Conservation (phyloP, 2,329 filamentous ascomycete genomes). For the Colletotrichum chrysophilum region DNA sequence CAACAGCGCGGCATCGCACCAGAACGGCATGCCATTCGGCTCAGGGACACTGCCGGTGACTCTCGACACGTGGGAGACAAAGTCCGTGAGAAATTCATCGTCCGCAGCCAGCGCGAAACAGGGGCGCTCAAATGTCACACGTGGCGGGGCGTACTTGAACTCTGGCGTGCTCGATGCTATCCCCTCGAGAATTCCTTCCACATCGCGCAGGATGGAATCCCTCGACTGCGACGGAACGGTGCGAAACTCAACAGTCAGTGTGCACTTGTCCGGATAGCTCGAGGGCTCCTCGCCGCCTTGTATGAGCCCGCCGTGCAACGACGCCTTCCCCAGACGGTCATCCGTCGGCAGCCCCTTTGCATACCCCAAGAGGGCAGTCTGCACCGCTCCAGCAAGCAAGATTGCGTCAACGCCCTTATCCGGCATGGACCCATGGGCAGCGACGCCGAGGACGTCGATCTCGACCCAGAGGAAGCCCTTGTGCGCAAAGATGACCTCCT, state of each 20-base stretch:
- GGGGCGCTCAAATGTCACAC: constrained; percentile 45
- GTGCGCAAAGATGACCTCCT: constrained; percentile 48
- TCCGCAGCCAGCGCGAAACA: constrained; percentile 40
- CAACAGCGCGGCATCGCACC: constrained; percentile 57
- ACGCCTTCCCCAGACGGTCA: constrained; percentile 38
- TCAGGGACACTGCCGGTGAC: constrained; percentile 30
- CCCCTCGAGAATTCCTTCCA: constrained; percentile 39
- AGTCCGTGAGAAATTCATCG: constrained; percentile 20
- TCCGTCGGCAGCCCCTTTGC: constrained; percentile 39
- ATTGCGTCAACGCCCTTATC: constrained; percentile 56
- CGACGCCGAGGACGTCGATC: constrained; percentile 44
- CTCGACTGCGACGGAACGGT: constrained; percentile 49
- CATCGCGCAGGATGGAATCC: constrained; percentile 38
- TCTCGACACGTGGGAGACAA: not conserved
- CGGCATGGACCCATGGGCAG: constrained; percentile 47
- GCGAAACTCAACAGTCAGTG: constrained; percentile 51
- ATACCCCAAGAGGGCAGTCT: constrained; percentile 49
- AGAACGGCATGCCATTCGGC: constrained; percentile 41
- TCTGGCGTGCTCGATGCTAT: constrained; percentile 34
- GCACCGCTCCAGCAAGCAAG: constrained; percentile 48
- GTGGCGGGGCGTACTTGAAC: constrained; percentile 44
- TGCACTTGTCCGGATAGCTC: constrained; percentile 56
- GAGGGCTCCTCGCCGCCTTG: constrained; percentile 56
- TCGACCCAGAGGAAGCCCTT: constrained; percentile 56
- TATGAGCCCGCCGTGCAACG: constrained; percentile 53